Evolutionary conservation across 2,329 filamentous ascomycete genomes (phyloP).

Genomic region (Beauveria sp.): DNA sequence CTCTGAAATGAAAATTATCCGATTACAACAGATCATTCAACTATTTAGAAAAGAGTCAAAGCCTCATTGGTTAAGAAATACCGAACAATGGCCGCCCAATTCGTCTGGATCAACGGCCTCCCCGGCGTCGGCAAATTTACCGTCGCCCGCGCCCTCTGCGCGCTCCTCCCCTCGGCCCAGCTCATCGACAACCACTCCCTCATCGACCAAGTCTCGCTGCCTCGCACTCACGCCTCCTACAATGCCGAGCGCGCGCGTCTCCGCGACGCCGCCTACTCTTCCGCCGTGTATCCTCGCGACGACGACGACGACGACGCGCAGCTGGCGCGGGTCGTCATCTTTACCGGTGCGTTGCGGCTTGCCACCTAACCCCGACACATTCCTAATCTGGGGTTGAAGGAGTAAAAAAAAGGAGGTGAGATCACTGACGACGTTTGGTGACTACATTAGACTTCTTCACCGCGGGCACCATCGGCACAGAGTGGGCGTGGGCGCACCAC

Average conservation of each 20-base stretch:
- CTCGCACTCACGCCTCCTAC: slow-evolving; percentile 17
- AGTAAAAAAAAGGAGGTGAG: no score
- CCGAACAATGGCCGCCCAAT: slow-evolving; percentile 4
- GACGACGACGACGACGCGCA: slow-evolving; percentile 14
- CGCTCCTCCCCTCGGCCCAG: slow-evolving; percentile 18
- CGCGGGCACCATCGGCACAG: not conserved
- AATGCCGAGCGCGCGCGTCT: slow-evolving; percentile 14
- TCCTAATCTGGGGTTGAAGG: not conserved
- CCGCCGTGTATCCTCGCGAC: slow-evolving; percentile 6
- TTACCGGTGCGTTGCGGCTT: slow-evolving; percentile 18
- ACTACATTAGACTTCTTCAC: slow-evolving; percentile 9
- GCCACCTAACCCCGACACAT: not conserved
- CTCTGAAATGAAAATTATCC: no score
- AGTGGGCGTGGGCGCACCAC: slow-evolving; percentile 16
- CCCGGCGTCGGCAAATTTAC: slow-evolving; percentile 26
- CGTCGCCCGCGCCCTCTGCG: slow-evolving; percentile 21
- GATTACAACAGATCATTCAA: no score
- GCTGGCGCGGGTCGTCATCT: slow-evolving; percentile 17
- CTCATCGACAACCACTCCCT: slow-evolving; percentile 24
- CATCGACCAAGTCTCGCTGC: slow-evolving; percentile 19
- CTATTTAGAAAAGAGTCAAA: no score
- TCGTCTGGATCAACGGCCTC: slow-evolving; percentile 26
- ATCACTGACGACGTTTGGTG: not conserved
- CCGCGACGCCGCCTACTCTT: slow-evolving; percentile 9
- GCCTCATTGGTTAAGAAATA: no score